A percentile compares a stretch with the other conserved stretches of the same genome.
phyloP scores from a whole-genome alignment of 2,329 filamentous ascomycete species.

The Clarireedia sp. region DNA sequence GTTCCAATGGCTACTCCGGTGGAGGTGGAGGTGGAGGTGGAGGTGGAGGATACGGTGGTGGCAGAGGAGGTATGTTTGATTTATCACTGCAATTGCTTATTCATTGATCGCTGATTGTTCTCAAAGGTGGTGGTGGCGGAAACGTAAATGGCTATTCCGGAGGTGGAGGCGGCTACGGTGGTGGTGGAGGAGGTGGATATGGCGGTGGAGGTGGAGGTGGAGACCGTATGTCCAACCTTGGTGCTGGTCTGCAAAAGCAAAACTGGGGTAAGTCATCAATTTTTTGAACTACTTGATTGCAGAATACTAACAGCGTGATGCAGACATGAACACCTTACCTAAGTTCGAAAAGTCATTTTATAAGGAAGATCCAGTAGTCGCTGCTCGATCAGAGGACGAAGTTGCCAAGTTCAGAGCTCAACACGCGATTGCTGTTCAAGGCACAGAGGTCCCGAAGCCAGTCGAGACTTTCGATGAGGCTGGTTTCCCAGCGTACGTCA shows the following conservation, averaged over 20 bases:
- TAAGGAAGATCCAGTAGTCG: slow-evolving; percentile 82
- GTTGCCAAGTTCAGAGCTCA: slow-evolving; percentile 83
- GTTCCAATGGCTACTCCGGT: slow-evolving; percentile 42
- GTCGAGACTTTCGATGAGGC: slow-evolving; percentile 98
- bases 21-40: slow-evolving; percentile 34
- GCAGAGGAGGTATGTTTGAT: slow-evolving; percentile 15
- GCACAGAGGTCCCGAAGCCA: slow-evolving; percentile 75
- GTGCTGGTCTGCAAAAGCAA: slow-evolving; percentile 78
- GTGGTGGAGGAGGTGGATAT: slow-evolving; percentile 33
- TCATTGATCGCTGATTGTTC: background rate
- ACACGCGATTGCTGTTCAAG: slow-evolving; percentile 76
- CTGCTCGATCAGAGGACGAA: slow-evolving; percentile 64
- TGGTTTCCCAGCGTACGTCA: slow-evolving; percentile 92
- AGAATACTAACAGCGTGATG: background rate
- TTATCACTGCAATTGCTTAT: too few relatives aligned
- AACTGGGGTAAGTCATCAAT: slow-evolving; percentile 62
- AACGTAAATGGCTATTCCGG: slow-evolving; percentile 29
- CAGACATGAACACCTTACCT: slow-evolving; percentile 70
- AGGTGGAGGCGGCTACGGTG: slow-evolving; percentile 29
- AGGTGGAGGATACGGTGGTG: slow-evolving; percentile 30
- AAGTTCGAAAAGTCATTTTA: slow-evolving; percentile 99
- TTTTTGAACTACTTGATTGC: background rate
- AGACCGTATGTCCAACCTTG: slow-evolving; percentile 90
- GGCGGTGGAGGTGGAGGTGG: slow-evolving; percentile 59
- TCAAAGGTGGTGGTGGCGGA: slow-evolving; percentile 31